Evolutionary conservation across 2,329 filamentous ascomycete genomes (phyloP), one percentile per base, ranked within the genome.

Genomic region (Hymenoscyphus infarciens): DNA sequence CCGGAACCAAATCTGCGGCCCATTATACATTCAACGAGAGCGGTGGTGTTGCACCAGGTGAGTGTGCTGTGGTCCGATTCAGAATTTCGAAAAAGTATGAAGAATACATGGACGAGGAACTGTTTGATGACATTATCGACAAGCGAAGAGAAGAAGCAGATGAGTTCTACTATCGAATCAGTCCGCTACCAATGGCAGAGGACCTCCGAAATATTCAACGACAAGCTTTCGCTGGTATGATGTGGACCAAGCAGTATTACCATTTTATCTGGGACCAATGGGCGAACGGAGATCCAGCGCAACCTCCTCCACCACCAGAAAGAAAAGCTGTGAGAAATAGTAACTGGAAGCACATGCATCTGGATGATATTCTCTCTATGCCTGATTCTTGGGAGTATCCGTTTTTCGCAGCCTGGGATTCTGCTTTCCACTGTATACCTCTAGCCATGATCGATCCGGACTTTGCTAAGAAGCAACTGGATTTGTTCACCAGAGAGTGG

Each of bases 341-440:
- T 42, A 87, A 96, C 66, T 98, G 95, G 95, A 96, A 90, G 73
- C 94, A 98, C 76, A 87, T 98, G 83, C 85, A 97, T 76, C 86
- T 96, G 70, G 95, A 98, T 69, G 94, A 98, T 74, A 92, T 98
- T 65, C 77, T 98, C 38, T 97, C 94, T 0, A 97, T 98, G 94
- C 95, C 94, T 0, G 94, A 98, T 75, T 97, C 93, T 0, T 98
- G 94, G 94, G 94, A 98, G 73, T 98, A 98, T 71, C 94, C 94
- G 0, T 98, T 97, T 80, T 97, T 97, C 75, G 93, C 93, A 22
- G 94, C 94, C 3, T 98, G 94, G 94, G 94, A 98, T 75, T 94
- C 90, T 61, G 94, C 93, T 5, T 98, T 98, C 77, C 95, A 98
- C 78, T 97, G 93, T 74, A 97, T 98, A 69, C 91, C 93, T 0